Evolutionary conservation across 768 basidiomycete genomes (phyloP).

Genomic region (Pulveroboletus sp.): DNA sequence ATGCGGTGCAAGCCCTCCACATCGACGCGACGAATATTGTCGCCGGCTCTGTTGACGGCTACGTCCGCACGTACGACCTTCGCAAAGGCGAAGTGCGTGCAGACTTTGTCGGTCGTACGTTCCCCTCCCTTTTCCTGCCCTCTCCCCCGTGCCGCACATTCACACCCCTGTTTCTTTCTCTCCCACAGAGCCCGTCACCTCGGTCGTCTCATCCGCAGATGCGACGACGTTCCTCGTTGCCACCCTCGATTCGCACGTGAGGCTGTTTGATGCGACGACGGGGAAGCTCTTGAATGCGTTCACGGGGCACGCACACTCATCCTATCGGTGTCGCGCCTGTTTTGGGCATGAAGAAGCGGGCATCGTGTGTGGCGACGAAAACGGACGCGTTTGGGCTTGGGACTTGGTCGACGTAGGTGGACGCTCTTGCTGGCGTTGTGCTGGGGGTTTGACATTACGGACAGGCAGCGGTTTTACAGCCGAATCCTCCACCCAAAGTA

Average conservation of each 20-base stretch:
- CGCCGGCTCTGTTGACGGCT: conserved; percentile 87
- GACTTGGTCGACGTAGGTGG: conserved; percentile 78
- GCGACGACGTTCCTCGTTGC: conserved; percentile 75
- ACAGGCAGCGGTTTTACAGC: conserved; percentile 66
- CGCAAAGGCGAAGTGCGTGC: conserved; percentile 86
- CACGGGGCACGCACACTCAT: conserved; percentile 64
- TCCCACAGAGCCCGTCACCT: conserved; percentile 74
- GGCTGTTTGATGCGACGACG: conserved; percentile 77
- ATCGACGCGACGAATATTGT: conserved; percentile 63
- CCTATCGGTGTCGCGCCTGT: conserved; percentile 75
- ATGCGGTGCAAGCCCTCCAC: conserved; percentile 77
- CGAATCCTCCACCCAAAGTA: conserved; percentile 69
- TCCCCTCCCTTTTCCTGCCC: not conserved
- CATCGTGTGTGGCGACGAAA: conserved; percentile 86
- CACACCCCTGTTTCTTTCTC: not conserved
- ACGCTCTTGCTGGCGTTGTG: not conserved
- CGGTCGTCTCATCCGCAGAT: conserved; percentile 76
- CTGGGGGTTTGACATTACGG: conserved; percentile 1
- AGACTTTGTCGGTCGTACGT: conserved; percentile 88
- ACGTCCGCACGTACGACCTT: conserved; percentile 90
- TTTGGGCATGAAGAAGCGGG: conserved; percentile 81
- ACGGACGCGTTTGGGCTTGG: conserved; percentile 88
- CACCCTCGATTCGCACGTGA: conserved; percentile 78
- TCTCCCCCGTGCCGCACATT: not conserved
- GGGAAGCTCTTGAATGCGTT: conserved; percentile 88